These are phyloP conservation scores for Capronia coronata DNA, from an alignment of 2,329 filamentous ascomycete genomes.

Conservation along the genomic window DNA sequence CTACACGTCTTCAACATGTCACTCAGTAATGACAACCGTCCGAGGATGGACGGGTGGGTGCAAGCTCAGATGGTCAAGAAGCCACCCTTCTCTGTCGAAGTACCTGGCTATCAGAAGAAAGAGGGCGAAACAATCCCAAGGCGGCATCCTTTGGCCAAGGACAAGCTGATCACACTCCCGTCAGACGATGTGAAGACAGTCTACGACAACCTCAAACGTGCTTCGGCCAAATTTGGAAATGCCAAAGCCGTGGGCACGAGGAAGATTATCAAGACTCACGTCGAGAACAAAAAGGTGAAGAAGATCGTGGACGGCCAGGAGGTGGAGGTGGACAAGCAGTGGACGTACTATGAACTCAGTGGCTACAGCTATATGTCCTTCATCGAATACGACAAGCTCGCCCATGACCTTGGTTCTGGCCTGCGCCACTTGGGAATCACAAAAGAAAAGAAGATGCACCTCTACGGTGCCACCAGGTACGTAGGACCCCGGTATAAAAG, in stretches of 20 bases:
- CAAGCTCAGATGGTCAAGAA: slow-evolving; percentile 55
- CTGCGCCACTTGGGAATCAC: slow-evolving; percentile 67
- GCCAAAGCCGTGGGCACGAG: slow-evolving; percentile 64
- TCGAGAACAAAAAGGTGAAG: slow-evolving; percentile 81
- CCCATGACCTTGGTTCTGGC: slow-evolving; percentile 64
- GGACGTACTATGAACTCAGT: slow-evolving; percentile 82
- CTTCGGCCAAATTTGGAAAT: slow-evolving; percentile 57
- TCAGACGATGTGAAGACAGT: slow-evolving; percentile 66
- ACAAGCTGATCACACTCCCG: slow-evolving; percentile 61
- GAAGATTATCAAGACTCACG: slow-evolving; percentile 68
- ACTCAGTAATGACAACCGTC: slow-evolving; percentile 21
- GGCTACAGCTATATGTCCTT: slow-evolving; percentile 71
- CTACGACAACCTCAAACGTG: slow-evolving; percentile 69
- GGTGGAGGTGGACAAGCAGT: slow-evolving; percentile 78
- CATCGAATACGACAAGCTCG: slow-evolving; percentile 66
- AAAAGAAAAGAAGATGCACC: slow-evolving; percentile 63
- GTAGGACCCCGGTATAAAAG: slow-evolving; percentile 23
- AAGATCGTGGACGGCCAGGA: slow-evolving; percentile 79
- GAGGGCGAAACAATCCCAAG: slow-evolving; percentile 80
- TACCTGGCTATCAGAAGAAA: slow-evolving; percentile 59
- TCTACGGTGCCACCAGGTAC: slow-evolving; percentile 77
- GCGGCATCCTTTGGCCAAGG: slow-evolving; percentile 63
- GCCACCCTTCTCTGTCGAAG: slow-evolving; percentile 69
- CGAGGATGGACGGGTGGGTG: slow-evolving; percentile 23
- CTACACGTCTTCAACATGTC: slow-evolving; percentile 8